Evolutionary conservation across 1,284 basidiomycete species (phyloP).

Genomic region (Irpex rosettiformis): DNA sequence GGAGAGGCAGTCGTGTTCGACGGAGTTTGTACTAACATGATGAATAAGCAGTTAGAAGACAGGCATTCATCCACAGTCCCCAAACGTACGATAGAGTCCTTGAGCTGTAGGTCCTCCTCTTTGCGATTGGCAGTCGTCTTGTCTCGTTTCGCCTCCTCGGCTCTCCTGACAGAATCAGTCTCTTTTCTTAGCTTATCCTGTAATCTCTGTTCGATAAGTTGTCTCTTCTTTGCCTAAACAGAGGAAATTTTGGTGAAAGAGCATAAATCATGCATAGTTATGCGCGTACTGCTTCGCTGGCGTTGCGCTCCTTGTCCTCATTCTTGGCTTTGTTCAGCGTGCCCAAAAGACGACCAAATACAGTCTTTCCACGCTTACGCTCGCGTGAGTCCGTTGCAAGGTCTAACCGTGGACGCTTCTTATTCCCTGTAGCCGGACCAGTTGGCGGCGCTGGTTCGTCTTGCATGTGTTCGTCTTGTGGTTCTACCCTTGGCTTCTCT

Average conservation of each 20-base stretch:
- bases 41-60: background rate
- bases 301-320: constrained; percentile 75
- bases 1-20: constrained; percentile 59
- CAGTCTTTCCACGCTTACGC: constrained; percentile 77
- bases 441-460: constrained; percentile 21
- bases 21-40: constrained; percentile 71
- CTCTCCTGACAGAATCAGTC: constrained; percentile 75
- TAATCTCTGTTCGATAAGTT: constrained; percentile 74
- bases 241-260: constrained; percentile 1
- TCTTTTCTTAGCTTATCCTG: constrained; percentile 78
- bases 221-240: constrained; percentile 71
- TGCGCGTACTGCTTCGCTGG: constrained; percentile 68
- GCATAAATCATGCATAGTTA: background rate
- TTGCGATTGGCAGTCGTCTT: constrained; percentile 68
- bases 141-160: constrained; percentile 80
- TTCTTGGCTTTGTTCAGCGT: constrained; percentile 80
- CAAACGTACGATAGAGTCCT: constrained; percentile 70
- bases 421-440: constrained; percentile 30
- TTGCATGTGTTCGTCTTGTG: constrained; percentile 31
- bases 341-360: constrained; percentile 77
- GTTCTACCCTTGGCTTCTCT: constrained; percentile 24
- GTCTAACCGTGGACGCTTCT: constrained; percentile 70
- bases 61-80: background rate
- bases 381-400: constrained; percentile 48
- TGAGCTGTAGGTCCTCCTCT: constrained; percentile 76